phyloP scores from a whole-genome alignment of 108 stramenopile genomes.

The Craspedostauros australis region DNA sequence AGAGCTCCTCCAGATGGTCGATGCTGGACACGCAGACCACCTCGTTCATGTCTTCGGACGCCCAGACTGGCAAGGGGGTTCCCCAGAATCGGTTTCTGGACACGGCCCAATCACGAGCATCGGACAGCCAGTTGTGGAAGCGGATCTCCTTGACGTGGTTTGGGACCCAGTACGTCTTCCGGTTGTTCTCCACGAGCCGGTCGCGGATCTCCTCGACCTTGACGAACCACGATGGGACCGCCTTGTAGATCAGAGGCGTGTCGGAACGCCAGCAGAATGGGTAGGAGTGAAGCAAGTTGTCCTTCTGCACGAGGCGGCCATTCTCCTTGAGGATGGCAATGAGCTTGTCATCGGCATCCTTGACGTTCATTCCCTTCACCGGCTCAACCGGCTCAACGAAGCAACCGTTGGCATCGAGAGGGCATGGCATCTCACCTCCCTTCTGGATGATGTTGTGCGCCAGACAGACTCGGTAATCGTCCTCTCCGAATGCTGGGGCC shows the following conservation, averaged over 20 bases:
- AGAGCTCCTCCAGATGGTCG: slow-evolving; percentile 87
- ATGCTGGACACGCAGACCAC: slow-evolving; percentile 92
- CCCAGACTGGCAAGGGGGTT: slow-evolving; percentile 99
- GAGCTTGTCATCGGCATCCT: slow-evolving; percentile 92
- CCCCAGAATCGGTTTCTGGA: slow-evolving; percentile 99
- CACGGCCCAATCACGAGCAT: slow-evolving; percentile 99
- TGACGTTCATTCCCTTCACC: slow-evolving; percentile 89
- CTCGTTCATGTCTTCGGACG: slow-evolving; percentile 89
- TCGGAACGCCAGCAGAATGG: slow-evolving; percentile 99
- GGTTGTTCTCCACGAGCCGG: slow-evolving; percentile 92
- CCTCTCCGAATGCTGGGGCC: slow-evolving; percentile 99
- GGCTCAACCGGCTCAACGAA: slow-evolving; percentile 85
- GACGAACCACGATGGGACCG: slow-evolving; percentile 99
- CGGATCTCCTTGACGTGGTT: slow-evolving; percentile 92
- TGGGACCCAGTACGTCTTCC: slow-evolving; percentile 96
- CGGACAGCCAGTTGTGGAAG: slow-evolving; percentile 98
- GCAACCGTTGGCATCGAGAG: slow-evolving; percentile 91
- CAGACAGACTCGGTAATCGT: slow-evolving; percentile 99
- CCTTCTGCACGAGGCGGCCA: slow-evolving; percentile 92
- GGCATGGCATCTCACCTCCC: slow-evolving; percentile 91
- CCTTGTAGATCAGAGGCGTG: slow-evolving; percentile 99
- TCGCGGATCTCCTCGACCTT: slow-evolving; percentile 95
- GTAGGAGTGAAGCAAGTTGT: slow-evolving; percentile 90
- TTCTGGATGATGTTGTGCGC: slow-evolving; percentile 88
- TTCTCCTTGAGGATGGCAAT: slow-evolving; percentile 77